A percentile compares a stretch with the other conserved stretches of the same genome.
Evolutionary conservation across 352 stramenopile genomes (phyloP).

Genomic region (Globisporangium parvum): DNA sequence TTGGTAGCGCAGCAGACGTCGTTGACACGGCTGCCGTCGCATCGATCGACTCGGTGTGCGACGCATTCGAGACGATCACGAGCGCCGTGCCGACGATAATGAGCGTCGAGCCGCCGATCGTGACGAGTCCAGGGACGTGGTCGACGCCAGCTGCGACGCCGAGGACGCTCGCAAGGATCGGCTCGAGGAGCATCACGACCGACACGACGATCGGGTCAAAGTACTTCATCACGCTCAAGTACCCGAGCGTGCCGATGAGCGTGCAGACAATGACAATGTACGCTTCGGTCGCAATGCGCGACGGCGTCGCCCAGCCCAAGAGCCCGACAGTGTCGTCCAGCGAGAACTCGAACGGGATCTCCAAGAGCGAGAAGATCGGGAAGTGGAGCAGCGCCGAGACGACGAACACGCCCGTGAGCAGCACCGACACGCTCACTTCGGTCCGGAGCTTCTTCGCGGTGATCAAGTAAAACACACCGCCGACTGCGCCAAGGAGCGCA

Average conservation of each 20-base stretch:
- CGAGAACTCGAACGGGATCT: slow-evolving; percentile 26
- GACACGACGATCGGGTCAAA: slow-evolving; percentile 89
- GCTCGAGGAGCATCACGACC: slow-evolving; percentile 85
- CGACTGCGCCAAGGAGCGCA: slow-evolving; percentile 57
- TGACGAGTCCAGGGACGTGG: slow-evolving; percentile 56
- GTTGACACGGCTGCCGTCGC: slow-evolving; percentile 67
- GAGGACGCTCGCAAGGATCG: slow-evolving; percentile 75
- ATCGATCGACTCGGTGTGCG: slow-evolving; percentile 79
- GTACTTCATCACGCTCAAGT: slow-evolving; percentile 91
- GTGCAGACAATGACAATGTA: slow-evolving; percentile 88
- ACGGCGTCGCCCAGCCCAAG: slow-evolving; percentile 77
- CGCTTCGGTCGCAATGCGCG: slow-evolving; percentile 57
- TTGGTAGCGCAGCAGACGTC: slow-evolving; percentile 36
- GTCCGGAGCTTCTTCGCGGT: slow-evolving; percentile 69
- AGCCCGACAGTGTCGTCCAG: slow-evolving; percentile 57
- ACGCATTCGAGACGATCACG: slow-evolving; percentile 68
- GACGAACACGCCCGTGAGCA: slow-evolving; percentile 46
- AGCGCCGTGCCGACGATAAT: slow-evolving; percentile 76
- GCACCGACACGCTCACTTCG: slow-evolving; percentile 46
- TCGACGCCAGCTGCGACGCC: slow-evolving; percentile 73
- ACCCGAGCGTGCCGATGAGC: slow-evolving; percentile 84
- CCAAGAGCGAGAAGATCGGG: slow-evolving; percentile 6
- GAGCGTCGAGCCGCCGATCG: slow-evolving; percentile 63
- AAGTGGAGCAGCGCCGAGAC: slow-evolving; percentile 8
- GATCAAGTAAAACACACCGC: slow-evolving; percentile 73